Evolutionary conservation across 129 eudicot genomes (phyloP), one percentile per base, ranked within the genome.

Genomic region (Chrysanthemum makinoi): DNA sequence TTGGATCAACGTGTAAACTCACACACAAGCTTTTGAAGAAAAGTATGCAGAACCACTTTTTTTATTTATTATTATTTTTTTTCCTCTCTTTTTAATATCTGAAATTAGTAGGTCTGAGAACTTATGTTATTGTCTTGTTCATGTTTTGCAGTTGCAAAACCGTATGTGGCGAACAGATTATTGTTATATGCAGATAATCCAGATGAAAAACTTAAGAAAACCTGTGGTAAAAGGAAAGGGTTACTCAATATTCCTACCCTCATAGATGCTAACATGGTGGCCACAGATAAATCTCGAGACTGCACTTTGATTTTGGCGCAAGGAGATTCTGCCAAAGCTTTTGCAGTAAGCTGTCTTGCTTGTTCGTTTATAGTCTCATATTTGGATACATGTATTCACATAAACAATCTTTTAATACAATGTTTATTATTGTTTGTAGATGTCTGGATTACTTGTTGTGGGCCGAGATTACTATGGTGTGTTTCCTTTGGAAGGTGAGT

Each of bases 281-380:
- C 17, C 9, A 50, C 55, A 50, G 9, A 11, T 50, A 10, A 11
- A 5, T 50, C 55, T 50, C 11, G 9, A 11, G 9, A 50, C 1
- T 50, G 55, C 55, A 50, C 55, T 50, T 50, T 50, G 16, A 50
- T 50, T 11, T 50, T 50, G 16, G 13, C 55, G 1, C n/a, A 50
- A 50, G 55, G 55, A 50, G n/a, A 50, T 50, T 50, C 55, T 50
- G 55, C 55, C 14, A 50, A 50, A 50, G 55, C 55, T 50, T n/a
- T 50, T 50, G 55, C 55, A 50, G 55, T 50, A 50, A 50, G 55
- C 16, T 50, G 55, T 50, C 55, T 9, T 50, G 4, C 1, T 50
- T 50, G 14, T 50, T 50, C 16, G 2, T 50, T 50, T 11, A 50
- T 11, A 49, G n/a, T 49, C n/a, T 11, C 13, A 49, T 49, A 48